Percentiles rank a stretch among this genome's conserved stretches.
These are phyloP conservation scores for Silene coronaria DNA, from an alignment of 179 eudicot species.

Conservation along the genomic window DNA sequence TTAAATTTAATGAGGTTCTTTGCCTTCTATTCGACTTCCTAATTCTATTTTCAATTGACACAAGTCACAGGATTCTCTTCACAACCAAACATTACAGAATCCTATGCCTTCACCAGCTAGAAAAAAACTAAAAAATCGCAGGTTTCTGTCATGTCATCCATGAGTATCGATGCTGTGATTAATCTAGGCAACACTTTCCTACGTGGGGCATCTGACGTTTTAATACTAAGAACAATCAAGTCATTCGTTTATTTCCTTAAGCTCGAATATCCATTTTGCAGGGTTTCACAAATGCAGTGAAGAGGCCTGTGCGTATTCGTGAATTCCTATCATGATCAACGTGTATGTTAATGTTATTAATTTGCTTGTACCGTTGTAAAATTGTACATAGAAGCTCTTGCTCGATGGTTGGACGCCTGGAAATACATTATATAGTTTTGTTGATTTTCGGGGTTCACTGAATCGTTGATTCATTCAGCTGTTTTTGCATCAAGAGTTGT, in stretches of 20 bases:
- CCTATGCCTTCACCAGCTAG: not conserved
- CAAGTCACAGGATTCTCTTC: not conserved
- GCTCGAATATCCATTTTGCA: constrained; percentile 32
- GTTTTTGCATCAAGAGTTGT: not conserved
- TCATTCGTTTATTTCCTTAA: not conserved
- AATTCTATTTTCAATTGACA: constrained; percentile 1
- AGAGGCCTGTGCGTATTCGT: constrained; percentile 81
- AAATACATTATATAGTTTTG: not conserved
- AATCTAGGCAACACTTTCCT: not conserved
- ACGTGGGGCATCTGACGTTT: not conserved
- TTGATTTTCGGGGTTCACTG: not conserved
- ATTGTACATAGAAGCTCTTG: constrained; percentile 8
- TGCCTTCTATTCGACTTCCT: constrained; percentile 5
- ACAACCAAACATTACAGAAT: not conserved
- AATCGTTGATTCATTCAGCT: not conserved
- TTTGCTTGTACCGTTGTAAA: not conserved
- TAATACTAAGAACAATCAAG: not conserved
- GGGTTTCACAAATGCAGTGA: constrained; percentile 99
- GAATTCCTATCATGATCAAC: constrained; percentile 35
- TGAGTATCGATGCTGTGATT: not conserved
- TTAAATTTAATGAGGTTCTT: constrained; percentile 88
- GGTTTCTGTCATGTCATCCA: constrained; percentile 3
- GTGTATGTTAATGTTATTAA: not conserved
- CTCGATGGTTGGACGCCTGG: not conserved
- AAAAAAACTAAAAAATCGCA: not conserved